These are phyloP conservation scores for Zasmidium angulare DNA, from an alignment of 2,329 filamentous ascomycete genomes.

Conservation along the genomic window DNA sequence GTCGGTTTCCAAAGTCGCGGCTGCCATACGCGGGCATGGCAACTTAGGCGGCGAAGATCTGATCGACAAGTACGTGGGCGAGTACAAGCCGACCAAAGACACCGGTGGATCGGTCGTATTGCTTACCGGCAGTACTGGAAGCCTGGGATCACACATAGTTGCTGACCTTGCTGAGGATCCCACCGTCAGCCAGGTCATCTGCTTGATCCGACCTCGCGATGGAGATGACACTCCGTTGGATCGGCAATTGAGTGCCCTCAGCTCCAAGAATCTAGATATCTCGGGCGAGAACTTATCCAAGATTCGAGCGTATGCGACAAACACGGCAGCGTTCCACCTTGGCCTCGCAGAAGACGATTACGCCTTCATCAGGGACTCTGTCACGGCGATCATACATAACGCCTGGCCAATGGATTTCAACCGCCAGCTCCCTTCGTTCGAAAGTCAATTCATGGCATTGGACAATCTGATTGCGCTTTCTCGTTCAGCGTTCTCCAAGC, in stretches of 20 bases:
- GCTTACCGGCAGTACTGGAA: conserved; percentile 37
- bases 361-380: conserved; percentile 13
- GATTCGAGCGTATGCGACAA: conserved; percentile 20
- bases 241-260: conserved; percentile 17
- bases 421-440: conserved; percentile 29
- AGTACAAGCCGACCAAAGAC: neutral
- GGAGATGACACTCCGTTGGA: neutral
- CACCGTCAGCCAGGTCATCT: conserved; percentile 28
- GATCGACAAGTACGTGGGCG: neutral
- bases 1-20: neutral
- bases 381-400: conserved; percentile 35
- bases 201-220: conserved; percentile 26
- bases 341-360: conserved; percentile 25
- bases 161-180: conserved; percentile 26
- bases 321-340: conserved; percentile 10
- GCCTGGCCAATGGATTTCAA: conserved; percentile 41
- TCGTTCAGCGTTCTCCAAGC: no score
- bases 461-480: no score
- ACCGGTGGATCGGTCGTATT: conserved; percentile 18
- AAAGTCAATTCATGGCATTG: conserved; percentile 19
- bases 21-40: neutral
- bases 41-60: neutral
- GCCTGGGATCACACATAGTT: conserved; percentile 35
- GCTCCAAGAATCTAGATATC: conserved; percentile 14
- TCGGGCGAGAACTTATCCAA: conserved; percentile 26